phyloP scores from a whole-genome alignment of 352 stramenopile species.

The Phytophthora idaei region DNA sequence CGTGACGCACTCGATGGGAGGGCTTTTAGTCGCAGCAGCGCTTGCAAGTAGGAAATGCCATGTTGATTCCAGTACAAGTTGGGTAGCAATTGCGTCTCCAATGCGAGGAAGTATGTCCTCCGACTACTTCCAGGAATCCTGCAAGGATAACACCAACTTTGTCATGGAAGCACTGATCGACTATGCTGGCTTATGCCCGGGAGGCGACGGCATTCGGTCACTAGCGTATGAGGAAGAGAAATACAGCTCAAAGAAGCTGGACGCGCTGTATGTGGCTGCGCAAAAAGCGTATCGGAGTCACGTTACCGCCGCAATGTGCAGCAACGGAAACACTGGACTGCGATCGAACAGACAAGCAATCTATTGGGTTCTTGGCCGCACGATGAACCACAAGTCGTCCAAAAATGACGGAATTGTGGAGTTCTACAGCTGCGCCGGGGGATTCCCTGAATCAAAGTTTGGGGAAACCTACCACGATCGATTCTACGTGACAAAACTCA shows the following conservation, averaged over 20 bases:
- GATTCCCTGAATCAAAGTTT: constrained; percentile 29
- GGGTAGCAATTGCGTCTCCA: constrained; percentile 32
- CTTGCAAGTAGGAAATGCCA: constrained; percentile 22
- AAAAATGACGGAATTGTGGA: constrained; percentile 43
- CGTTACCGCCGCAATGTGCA: constrained; percentile 41
- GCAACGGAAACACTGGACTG: constrained; percentile 35
- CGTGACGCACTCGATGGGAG: constrained; percentile 7
- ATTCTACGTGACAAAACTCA: constrained; percentile 46
- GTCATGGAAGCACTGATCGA: constrained; percentile 22
- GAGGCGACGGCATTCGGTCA: constrained; percentile 26
- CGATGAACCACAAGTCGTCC: constrained; percentile 35
- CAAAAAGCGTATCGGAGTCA: constrained; percentile 29
- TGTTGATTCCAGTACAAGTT: constrained; percentile 27
- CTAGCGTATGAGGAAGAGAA: constrained; percentile 37
- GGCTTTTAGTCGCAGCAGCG: constrained; percentile 28
- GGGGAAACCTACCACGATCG: constrained; percentile 30
- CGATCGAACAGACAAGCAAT: constrained; percentile 23
- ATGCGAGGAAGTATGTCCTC: constrained; percentile 46
- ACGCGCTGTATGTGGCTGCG: constrained; percentile 33
- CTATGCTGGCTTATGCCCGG: constrained; percentile 35
- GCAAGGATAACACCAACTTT: constrained; percentile 25
- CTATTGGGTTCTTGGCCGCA: constrained; percentile 24
- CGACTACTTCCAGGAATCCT: constrained; percentile 39
- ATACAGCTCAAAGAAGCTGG: constrained; percentile 21
- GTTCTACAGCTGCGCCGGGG: constrained; percentile 41